Base-by-base conservation (phyloP, 257 asterid genomes). In the Catharanthus roseus region DNA sequence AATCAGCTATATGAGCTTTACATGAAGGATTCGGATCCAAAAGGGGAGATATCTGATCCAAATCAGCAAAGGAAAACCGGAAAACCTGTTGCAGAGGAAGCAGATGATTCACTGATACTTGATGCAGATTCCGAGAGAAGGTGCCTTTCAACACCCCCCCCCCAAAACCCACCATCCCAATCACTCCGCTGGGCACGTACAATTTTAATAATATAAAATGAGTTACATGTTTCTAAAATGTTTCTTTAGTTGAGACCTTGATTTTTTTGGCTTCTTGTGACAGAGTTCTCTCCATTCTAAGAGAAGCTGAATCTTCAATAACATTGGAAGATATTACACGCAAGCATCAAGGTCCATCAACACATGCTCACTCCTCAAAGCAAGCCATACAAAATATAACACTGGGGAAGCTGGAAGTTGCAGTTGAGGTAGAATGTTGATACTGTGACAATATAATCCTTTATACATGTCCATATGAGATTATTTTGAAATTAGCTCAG, bases 341-440 rank as follows among this genome's bases (percentile, higher is more conserved):
- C 67, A 82, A 72, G 79, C 83, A 79, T 66, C 79, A 69, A 70
- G 68, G 76, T 56, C 93, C 92, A 68, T 84, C 87, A 74, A 85
- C 88, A 38, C 85, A 86, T 78, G 67, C 65, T 23, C 70, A 60
- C 42, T 67, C 75, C 23, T 82, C 90, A 58, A 89, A 74, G 72
- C 69, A 23, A 78, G 73, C 29, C 42, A 50, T 65, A 6, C 91
- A 89, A 53, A 77, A 57, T 77, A 71, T 95, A 58, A 89, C 97
- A 53, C 45, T 80, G 78, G 99, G 99, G 77, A 95, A 82, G 79
- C 88, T 87, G 66, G 97, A 91, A 80, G 89, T 86, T 58, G 77
- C 89, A 41, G 69, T 86, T 65, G 87, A 88, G 99, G 99, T 90
- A 81, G 76, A 77, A 49, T 71, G 54, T 11, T 66, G 45, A 55